Evolutionary conservation across 495 filamentous ascomycete genomes (phyloP).

Genomic region (Penicillium chermesinum): DNA sequence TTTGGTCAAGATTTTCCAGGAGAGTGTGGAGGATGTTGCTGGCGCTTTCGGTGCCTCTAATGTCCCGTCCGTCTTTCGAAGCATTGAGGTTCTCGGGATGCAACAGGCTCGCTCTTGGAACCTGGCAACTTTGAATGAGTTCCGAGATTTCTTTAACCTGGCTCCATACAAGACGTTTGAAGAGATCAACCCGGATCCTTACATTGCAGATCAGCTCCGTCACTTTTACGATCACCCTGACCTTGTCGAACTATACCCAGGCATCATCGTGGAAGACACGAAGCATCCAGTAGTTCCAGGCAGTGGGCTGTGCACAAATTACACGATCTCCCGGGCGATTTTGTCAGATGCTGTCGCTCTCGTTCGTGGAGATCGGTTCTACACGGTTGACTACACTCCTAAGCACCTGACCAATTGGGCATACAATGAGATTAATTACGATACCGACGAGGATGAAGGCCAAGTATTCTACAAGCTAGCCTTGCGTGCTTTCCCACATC

Average conservation of each 20-base stretch:
- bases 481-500: conserved; percentile 54
- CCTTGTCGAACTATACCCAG: conserved; percentile 76
- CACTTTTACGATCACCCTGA: conserved; percentile 77
- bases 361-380: conserved; percentile 84
- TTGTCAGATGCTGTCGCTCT: conserved; percentile 80
- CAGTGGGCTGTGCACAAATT: conserved; percentile 75
- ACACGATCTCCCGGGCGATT: conserved; percentile 76
- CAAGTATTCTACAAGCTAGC: conserved; percentile 59
- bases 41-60: conserved; percentile 65
- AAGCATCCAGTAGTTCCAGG: conserved; percentile 71
- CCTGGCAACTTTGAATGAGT: conserved; percentile 79
- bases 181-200: conserved; percentile 75
- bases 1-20: conserved; percentile 60
- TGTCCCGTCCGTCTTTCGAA: conserved; percentile 66
- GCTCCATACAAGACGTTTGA: conserved; percentile 72
- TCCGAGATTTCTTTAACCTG: conserved; percentile 74
- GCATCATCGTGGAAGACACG: conserved; percentile 73
- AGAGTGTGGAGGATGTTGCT: conserved; percentile 56
- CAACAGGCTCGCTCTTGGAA: conserved; percentile 81
- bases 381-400: conserved; percentile 71
- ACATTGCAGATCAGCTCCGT: conserved; percentile 65
- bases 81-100: conserved; percentile 81
- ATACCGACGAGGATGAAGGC: conserved; percentile 48
- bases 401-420: conserved; percentile 81
- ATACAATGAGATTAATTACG: conserved; percentile 46